phyloP scores from a whole-genome alignment of 2,329 filamentous ascomycete species.

The Colletotrichum somersetense region DNA sequence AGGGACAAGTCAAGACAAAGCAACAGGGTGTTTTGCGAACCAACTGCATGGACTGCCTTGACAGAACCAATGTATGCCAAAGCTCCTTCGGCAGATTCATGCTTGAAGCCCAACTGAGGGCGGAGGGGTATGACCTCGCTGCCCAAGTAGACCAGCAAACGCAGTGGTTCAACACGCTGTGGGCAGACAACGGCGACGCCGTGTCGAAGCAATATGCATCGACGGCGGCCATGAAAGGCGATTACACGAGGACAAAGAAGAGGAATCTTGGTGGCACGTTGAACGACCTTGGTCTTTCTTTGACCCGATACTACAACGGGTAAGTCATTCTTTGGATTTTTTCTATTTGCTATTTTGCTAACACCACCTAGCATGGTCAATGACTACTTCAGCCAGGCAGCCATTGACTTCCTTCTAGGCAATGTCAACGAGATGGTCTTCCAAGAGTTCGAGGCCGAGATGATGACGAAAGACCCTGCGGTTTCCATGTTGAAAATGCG shows the following conservation, averaged over 20 bases:
- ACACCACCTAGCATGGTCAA: conserved; percentile 83
- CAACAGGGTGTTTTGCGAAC: conserved; percentile 88
- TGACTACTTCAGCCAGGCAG: conserved; percentile 95
- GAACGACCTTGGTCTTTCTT: conserved; percentile 89
- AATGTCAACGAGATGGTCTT: conserved; percentile 89
- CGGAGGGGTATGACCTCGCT: conserved; percentile 81
- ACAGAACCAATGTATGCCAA: conserved; percentile 95
- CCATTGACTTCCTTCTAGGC: conserved; percentile 93
- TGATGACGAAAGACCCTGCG: conserved; percentile 93
- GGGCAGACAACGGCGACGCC: conserved; percentile 97
- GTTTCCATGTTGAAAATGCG: conserved; percentile 87
- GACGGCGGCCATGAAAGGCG: conserved; percentile 94
- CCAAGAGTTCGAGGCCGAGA: conserved; percentile 92
- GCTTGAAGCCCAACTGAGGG: conserved; percentile 82
- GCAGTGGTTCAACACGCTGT: conserved; percentile 94
- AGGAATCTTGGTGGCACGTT: conserved; percentile 91
- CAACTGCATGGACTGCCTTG: conserved; percentile 98
- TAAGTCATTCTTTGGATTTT: conserved; percentile 52
- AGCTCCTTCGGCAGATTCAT: conserved; percentile 89
- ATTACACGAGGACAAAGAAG: conserved; percentile 93
- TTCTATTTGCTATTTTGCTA: conserved; percentile 12
- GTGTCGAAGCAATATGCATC: conserved; percentile 97
- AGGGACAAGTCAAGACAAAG: conserved; percentile 56
- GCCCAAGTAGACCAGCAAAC: conserved; percentile 82
- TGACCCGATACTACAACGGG: conserved; percentile 81